phyloP scores from a whole-genome alignment of 2,329 filamentous ascomycete species.

The Bretziella fagacearum region DNA sequence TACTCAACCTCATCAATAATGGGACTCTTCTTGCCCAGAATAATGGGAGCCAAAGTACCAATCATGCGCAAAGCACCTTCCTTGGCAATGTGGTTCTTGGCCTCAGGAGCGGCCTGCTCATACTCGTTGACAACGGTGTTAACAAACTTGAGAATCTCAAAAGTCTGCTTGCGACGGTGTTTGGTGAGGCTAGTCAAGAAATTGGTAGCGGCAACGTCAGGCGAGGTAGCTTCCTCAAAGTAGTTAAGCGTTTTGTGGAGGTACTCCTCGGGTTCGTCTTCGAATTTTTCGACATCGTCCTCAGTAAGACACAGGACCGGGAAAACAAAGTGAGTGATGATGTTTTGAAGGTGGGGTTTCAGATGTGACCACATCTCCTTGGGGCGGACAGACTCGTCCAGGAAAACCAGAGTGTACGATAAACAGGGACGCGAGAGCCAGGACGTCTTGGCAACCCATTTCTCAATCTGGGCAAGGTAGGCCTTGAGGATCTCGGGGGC shows the following conservation, averaged over 20 bases:
- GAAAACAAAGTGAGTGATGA: conserved; percentile 90
- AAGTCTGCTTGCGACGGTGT: conserved; percentile 85
- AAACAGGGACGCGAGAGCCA: conserved; percentile 93
- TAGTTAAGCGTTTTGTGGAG: conserved; percentile 94
- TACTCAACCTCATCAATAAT: conserved; percentile 97
- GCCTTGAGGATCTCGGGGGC: conserved; percentile 92
- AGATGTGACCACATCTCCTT: conserved; percentile 94
- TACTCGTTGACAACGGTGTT: conserved; percentile 91
- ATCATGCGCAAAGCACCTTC: conserved; percentile 96
- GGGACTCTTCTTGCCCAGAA: conserved; percentile 93
- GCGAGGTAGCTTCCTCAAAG: conserved; percentile 90
- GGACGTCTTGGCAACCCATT: conserved; percentile 85
- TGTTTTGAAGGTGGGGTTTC: conserved; percentile 80
- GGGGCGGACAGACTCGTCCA: conserved; percentile 93
- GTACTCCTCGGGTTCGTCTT: conserved; percentile 90
- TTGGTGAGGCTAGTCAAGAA: conserved; percentile 93
- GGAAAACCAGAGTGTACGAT: conserved; percentile 82
- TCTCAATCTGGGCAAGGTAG: conserved; percentile 87
- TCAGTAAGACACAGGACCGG: conserved; percentile 83
- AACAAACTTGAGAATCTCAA: conserved; percentile 84
- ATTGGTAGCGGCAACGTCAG: conserved; percentile 89
- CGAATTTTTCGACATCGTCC: conserved; percentile 85
- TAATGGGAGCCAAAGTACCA: conserved; percentile 80
- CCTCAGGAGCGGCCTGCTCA: conserved; percentile 63
- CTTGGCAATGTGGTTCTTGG: conserved; percentile 90